Percentiles rank a stretch among this genome's conserved stretches.
Conservation (phyloP, 805 yeast genomes). For the Clavispora santaluciae region DNA sequence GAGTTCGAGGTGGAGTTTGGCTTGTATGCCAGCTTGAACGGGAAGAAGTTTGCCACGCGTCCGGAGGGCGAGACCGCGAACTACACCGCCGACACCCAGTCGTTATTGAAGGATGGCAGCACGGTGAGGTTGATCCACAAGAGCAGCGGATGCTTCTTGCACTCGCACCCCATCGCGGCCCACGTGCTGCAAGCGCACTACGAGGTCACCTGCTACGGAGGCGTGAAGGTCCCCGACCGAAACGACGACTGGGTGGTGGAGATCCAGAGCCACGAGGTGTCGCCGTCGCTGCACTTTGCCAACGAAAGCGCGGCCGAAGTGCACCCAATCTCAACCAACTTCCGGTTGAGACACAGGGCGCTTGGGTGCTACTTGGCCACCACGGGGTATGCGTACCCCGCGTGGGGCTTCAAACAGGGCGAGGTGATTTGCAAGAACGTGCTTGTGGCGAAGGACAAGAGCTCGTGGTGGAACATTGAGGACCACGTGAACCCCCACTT, state of each 20-base stretch:
- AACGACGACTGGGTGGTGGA: slow-evolving; percentile 92
- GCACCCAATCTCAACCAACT: slow-evolving; percentile 74
- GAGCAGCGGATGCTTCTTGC: slow-evolving; percentile 67
- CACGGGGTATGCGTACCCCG: slow-evolving; percentile 62
- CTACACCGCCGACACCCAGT: slow-evolving; percentile 15
- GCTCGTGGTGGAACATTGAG: slow-evolving; percentile 81
- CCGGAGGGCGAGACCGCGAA: slow-evolving; percentile 18
- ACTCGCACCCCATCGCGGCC: slow-evolving; percentile 76
- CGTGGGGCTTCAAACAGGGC: slow-evolving; percentile 83
- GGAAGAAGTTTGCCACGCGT: slow-evolving; percentile 26
- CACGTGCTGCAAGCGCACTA: slow-evolving; percentile 61
- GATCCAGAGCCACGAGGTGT: slow-evolving; percentile 56
- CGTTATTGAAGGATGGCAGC: slow-evolving; percentile 54
- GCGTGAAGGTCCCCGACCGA: slow-evolving; percentile 61
- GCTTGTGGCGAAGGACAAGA: slow-evolving; percentile 50
- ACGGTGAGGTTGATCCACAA: slow-evolving; percentile 68
- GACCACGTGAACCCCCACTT: slow-evolving; percentile 53
- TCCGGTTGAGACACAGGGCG: slow-evolving; percentile 59
- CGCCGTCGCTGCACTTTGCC: slow-evolving; percentile 37
- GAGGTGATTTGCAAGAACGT: slow-evolving; percentile 67
- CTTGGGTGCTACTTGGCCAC: slow-evolving; percentile 77
- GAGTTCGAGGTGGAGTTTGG: slow-evolving; percentile 23
- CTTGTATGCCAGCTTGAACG: slow-evolving; percentile 35
- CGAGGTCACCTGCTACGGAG: slow-evolving; percentile 90
- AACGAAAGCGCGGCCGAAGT: slow-evolving; percentile 46